Conservation (phyloP, 306 rosid genomes). For the Canavalia ensiformis region DNA sequence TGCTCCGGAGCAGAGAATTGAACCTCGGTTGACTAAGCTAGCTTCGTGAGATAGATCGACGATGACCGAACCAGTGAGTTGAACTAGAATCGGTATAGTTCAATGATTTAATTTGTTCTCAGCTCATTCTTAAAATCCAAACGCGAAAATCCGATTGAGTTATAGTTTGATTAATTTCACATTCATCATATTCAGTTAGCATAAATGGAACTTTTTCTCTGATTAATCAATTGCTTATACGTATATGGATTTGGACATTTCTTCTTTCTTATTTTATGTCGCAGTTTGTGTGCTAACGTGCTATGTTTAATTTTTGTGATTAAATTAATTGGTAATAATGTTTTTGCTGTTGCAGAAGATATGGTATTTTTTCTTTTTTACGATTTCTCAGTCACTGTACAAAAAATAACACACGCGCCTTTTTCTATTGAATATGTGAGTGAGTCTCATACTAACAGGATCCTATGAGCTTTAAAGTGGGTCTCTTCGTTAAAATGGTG, state of each 20-base stretch:
- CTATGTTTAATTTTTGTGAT: neutral
- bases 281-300: neutral
- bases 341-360: slow-evolving; percentile 9
- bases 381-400: slow-evolving; percentile 7
- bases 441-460: slow-evolving; percentile 24
- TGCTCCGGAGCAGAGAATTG: neutral
- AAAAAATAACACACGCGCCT: slow-evolving; percentile 29
- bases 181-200: neutral
- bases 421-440: neutral
- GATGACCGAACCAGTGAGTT: slow-evolving; percentile 17
- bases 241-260: neutral
- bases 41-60: neutral
- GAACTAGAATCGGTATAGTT: neutral
- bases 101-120: neutral
- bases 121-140: neutral
- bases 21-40: neutral
- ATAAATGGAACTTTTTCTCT: neutral
- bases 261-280: no score
- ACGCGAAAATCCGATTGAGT: neutral
- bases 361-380: slow-evolving; percentile 50
- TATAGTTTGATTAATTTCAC: neutral
- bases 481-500: slow-evolving; percentile 7
- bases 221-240: no score
- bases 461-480: slow-evolving; percentile 17
- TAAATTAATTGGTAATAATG: neutral